Conservation (phyloP, 148 eudicot species). For the Chenopodium formosanum region DNA sequence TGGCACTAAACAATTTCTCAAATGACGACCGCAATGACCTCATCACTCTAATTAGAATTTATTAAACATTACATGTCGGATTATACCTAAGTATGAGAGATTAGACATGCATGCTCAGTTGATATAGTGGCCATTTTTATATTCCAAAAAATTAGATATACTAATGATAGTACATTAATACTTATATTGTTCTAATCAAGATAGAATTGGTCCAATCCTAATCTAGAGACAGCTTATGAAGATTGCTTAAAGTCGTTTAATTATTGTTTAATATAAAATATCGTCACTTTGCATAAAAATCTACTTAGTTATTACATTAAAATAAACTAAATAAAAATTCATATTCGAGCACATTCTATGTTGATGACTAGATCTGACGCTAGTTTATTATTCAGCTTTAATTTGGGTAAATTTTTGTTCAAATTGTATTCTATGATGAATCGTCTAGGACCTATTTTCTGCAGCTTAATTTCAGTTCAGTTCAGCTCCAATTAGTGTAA, state of each 20-base stretch:
- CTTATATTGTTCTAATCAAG: conserved; percentile 16
- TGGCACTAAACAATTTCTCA: conserved; percentile 7
- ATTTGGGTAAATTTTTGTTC: too few species aligned
- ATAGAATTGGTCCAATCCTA: conserved; percentile 20
- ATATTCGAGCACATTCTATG: too few species aligned
- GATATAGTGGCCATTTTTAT: conserved; percentile 8
- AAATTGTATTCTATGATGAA: too few species aligned
- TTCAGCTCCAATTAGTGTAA: too few species aligned
- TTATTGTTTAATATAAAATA: conserved; percentile 1
- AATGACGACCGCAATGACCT: conserved; percentile 35
- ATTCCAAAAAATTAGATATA: conserved; percentile 5
- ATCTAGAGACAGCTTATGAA: conserved; percentile 30
- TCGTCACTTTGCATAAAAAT: not conserved
- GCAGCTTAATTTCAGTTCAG: too few species aligned
- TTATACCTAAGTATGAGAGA: conserved; percentile 15
- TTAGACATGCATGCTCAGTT: conserved; percentile 23
- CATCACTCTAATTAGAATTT: conserved; percentile 11
- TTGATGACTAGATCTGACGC: not conserved
- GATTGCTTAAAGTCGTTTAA: conserved; percentile 23
- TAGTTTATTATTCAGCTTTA: too few species aligned
- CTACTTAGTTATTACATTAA: too few species aligned
- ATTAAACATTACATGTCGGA: conserved; percentile 21
- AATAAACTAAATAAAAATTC: not conserved
- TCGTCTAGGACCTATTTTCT: not conserved
- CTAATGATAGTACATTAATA: not conserved